Conservation (phyloP, 1,284 basidiomycete species). For the Puccinia hordei region DNA sequence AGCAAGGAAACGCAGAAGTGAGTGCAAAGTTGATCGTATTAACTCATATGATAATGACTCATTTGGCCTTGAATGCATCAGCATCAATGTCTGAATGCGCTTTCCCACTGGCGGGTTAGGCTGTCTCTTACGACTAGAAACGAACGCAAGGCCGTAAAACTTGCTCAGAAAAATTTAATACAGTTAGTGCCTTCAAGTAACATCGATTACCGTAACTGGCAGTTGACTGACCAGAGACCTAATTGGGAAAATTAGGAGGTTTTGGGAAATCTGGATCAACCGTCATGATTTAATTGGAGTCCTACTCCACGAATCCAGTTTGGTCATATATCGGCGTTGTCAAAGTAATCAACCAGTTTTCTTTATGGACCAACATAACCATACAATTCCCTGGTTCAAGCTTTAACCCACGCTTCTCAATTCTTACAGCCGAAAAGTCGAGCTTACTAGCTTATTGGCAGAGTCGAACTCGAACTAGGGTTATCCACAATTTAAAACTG, state of each 20-base stretch:
- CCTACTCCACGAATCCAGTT: background rate
- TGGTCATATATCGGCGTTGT: background rate
- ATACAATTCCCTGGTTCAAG: background rate
- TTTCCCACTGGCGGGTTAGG: background rate
- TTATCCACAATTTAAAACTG: background rate
- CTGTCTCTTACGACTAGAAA: background rate
- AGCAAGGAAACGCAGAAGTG: background rate
- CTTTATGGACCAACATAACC: background rate
- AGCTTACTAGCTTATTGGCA: conserved; percentile 2
- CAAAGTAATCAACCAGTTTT: background rate
- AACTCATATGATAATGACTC: background rate
- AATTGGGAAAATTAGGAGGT: background rate
- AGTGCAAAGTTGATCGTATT: background rate
- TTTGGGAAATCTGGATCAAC: background rate
- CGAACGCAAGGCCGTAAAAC: background rate
- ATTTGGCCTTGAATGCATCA: background rate
- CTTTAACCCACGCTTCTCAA: background rate
- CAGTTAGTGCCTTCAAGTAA: background rate
- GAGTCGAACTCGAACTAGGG: background rate
- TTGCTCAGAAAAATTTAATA: background rate
- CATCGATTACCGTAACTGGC: background rate
- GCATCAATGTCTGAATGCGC: background rate
- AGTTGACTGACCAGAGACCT: background rate
- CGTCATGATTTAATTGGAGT: background rate
- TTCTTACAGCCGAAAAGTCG: background rate